Evolutionary conservation across 345 rosid genomes (phyloP).

Genomic region (Pistacia vera): DNA sequence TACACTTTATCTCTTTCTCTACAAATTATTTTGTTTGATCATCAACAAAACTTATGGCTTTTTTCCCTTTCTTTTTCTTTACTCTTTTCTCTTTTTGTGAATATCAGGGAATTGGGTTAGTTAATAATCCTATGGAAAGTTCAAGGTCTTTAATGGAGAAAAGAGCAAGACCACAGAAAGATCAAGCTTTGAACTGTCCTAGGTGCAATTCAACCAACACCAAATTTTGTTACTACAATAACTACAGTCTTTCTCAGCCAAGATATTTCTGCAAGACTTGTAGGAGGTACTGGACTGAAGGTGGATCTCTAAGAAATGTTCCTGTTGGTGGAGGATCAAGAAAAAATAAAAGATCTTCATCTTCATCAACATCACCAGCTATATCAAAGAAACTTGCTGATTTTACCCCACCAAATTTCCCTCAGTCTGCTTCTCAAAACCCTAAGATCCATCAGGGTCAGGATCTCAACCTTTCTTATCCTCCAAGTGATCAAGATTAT

Average conservation of each 20-base stretch:
- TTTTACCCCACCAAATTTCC: slow-evolving; percentile 10
- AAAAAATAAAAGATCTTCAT: slow-evolving; percentile 49
- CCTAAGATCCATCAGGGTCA: slow-evolving; percentile 42
- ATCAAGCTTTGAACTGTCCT: slow-evolving; percentile 53
- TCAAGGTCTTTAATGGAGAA: slow-evolving; percentile 32
- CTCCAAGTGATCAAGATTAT: slow-evolving; percentile 14
- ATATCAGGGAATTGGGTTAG: slow-evolving; percentile 39
- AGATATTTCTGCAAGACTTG: slow-evolving; percentile 63
- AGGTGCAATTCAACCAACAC: slow-evolving; percentile 58
- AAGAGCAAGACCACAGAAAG: slow-evolving; percentile 40
- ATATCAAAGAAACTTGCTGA: slow-evolving; percentile 33
- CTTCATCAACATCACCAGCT: slow-evolving; percentile 24
- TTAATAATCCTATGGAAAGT: slow-evolving; percentile 38
- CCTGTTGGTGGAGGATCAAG: slow-evolving; percentile 70
- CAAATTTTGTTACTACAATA: slow-evolving; percentile 64
- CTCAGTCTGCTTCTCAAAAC: slow-evolving; percentile 35
- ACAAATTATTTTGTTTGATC: slow-evolving; percentile 18
- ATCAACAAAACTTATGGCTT: slow-evolving; percentile 25
- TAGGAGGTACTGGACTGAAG: slow-evolving; percentile 66
- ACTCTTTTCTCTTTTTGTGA: slow-evolving; percentile 10
- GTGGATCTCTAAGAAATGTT: slow-evolving; percentile 59
- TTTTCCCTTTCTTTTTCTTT: slow-evolving; percentile 14
- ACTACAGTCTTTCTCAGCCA: slow-evolving; percentile 63
- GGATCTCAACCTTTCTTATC: slow-evolving; percentile 42
- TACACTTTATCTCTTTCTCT: slow-evolving; percentile 8